Evolutionary conservation across 345 rosid species (phyloP), one percentile per base, ranked within the genome.

Genomic region (Camelina neglecta): DNA sequence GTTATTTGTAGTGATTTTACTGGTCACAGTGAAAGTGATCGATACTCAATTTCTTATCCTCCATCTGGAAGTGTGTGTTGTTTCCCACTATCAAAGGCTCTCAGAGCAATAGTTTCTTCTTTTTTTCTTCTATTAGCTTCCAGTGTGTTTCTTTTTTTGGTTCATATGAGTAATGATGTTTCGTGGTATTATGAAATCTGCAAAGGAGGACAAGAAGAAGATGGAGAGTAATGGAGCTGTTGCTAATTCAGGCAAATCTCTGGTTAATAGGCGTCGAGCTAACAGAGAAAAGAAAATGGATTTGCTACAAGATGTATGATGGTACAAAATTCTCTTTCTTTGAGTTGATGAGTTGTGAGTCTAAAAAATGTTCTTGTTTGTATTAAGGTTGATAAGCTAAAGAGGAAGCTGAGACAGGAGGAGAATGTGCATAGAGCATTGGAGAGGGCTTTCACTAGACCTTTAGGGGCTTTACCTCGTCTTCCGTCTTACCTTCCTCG

Each of bases 351-450:
- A 21, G 3, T 18, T 18, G 18, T 54, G 38, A n/a, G 24, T 39
- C 39, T 63, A 2, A 41, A 8, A 1, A 1, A 8, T 35, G 59
- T 12, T 70, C 39, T 26, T 69, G 49, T 20, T 8, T 74, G 36
- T 35, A 55, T 65, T 81, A 26, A 95, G 99, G 98, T 95, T 73
- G 98, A 95, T 86, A 85, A 88, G 80, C 90, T 95, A 7, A 95
- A 87, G 85, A 93, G 82, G 90, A 93, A 88, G 89, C 96, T 95
- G 9, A 88, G 89, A 79, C 93, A 88, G 36, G 98, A 95, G 67
- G 97, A 95, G 92, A 93, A 95, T 84, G 93, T 95, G 60, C 99
- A 93, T 72, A 87, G 93, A 87, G 97, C 98, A 69, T 66, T 95
- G 63, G 98, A 90, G 83, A 91, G 99, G 47, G 99, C 99, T 78